Conservation (phyloP, 2,329 filamentous ascomycete species). For the Stenocarpella maydis region DNA sequence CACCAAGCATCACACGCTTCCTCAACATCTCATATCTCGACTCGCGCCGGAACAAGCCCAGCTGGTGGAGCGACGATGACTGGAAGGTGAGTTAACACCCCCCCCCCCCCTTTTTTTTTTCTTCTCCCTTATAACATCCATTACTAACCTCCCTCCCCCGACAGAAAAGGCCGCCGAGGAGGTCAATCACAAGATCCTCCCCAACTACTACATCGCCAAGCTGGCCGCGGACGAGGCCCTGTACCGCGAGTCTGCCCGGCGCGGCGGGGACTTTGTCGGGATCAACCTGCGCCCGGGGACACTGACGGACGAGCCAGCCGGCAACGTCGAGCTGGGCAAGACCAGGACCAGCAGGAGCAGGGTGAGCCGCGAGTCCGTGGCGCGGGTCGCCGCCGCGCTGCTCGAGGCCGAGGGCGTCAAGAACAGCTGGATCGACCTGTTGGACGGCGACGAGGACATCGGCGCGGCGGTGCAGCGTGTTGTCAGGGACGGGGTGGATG, state of each 20-base stretch:
- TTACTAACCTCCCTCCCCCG: background rate
- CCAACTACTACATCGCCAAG: constrained; percentile 68
- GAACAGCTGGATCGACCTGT: constrained; percentile 63
- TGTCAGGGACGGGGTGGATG: constrained; percentile 58
- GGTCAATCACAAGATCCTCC: constrained; percentile 52
- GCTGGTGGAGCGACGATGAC: constrained; percentile 63
- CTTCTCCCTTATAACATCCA: background rate
- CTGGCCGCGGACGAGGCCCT: constrained; percentile 66
- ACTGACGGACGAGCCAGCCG: constrained; percentile 57
- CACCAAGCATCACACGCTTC: constrained; percentile 65
- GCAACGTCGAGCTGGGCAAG: constrained; percentile 57
- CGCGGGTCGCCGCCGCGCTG: constrained; percentile 62
- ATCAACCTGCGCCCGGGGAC: constrained; percentile 63
- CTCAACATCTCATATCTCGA: constrained; percentile 70
- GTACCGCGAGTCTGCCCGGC: constrained; percentile 56
- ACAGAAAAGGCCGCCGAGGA: constrained; percentile 41
- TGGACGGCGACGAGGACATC: constrained; percentile 61
- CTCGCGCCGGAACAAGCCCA: constrained; percentile 58
- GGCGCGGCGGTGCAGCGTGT: constrained; percentile 57
- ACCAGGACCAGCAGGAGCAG: constrained; percentile 48
- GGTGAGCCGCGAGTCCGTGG: constrained; percentile 67
- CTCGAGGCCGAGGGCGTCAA: constrained; percentile 57
- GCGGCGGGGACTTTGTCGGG: constrained; percentile 51
- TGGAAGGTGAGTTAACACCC: constrained; percentile 46
- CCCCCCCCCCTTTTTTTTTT: too few relatives aligned